Percentiles rank a stretch among this genome's conserved stretches.
Conservation (phyloP, 2,329 filamentous ascomycete genomes). For the Venturia carpophila region DNA sequence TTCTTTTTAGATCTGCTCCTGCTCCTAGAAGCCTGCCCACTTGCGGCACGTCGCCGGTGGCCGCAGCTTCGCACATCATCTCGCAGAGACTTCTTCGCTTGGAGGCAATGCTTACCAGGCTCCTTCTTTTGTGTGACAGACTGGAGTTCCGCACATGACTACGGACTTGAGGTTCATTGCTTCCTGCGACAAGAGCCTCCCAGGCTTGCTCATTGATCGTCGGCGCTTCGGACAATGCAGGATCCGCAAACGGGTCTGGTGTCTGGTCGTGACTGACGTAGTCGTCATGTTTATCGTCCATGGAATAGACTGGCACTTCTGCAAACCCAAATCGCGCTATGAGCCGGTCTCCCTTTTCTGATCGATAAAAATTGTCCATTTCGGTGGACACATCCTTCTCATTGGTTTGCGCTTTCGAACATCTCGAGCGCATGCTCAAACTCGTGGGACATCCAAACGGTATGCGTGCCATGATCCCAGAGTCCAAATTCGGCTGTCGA, state of each 20-base stretch:
- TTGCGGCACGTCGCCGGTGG: slow-evolving; percentile 12
- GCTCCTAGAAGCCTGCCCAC: slow-evolving; percentile 10
- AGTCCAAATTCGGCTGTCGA: neutral
- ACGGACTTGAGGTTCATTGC: neutral
- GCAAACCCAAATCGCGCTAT: neutral
- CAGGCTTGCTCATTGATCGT: slow-evolving; percentile 2
- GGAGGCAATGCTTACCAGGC: neutral
- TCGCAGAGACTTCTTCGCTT: neutral
- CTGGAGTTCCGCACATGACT: neutral
- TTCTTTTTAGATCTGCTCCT: slow-evolving; percentile 1
- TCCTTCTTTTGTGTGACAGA: neutral
- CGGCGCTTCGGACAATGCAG: neutral
- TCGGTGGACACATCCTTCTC: neutral
- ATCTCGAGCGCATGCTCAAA: neutral
- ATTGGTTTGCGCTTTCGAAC: neutral
- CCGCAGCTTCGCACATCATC: slow-evolving; percentile 14
- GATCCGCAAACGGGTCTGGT: neutral
- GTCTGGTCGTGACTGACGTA: neutral
- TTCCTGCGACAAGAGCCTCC: neutral
- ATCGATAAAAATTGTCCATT: neutral
- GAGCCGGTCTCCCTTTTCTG: neutral
- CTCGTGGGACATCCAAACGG: neutral
- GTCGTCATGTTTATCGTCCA: neutral
- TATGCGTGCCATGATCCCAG: neutral
- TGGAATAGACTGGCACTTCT: neutral